phyloP scores from a whole-genome alignment of 352 stramenopile genomes.

The Phytophthora citrophthora region DNA sequence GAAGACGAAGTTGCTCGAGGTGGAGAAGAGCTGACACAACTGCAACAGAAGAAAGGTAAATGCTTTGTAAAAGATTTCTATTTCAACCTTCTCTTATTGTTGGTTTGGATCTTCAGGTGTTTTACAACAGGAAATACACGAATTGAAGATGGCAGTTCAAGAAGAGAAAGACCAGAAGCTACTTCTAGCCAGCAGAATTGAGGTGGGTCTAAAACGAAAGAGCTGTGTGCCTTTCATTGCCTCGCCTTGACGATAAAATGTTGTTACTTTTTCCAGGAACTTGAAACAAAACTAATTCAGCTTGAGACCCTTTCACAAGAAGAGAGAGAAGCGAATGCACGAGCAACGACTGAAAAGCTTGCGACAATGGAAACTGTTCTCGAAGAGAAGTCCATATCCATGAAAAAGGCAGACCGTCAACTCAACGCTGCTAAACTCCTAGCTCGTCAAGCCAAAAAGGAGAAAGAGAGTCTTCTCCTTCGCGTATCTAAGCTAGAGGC shows the following conservation, averaged over 20 bases:
- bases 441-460: constrained; percentile 68
- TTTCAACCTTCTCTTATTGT: background rate
- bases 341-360: constrained; percentile 38
- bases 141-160: constrained; percentile 11
- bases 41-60: constrained; percentile 47
- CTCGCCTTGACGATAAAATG: background rate
- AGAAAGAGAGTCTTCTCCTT: constrained; percentile 64
- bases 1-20: constrained; percentile 41
- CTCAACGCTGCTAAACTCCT: constrained; percentile 76
- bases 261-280: constrained; percentile 31
- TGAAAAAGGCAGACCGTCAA: constrained; percentile 67
- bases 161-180: constrained; percentile 32
- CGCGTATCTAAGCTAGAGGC: constrained; percentile 51
- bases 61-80: background rate
- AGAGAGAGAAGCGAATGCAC: constrained; percentile 38
- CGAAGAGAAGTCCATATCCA: constrained; percentile 49
- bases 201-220: constrained; percentile 7
- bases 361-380: constrained; percentile 41
- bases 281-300: constrained; percentile 44
- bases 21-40: constrained; percentile 20
- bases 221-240: background rate
- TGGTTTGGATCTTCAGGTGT: constrained; percentile 3
- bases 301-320: constrained; percentile 48
- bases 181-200: constrained; percentile 18
- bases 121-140: constrained; percentile 15